phyloP scores from a whole-genome alignment of 495 filamentous ascomycete genomes.

The Aspergillus baeticus region DNA sequence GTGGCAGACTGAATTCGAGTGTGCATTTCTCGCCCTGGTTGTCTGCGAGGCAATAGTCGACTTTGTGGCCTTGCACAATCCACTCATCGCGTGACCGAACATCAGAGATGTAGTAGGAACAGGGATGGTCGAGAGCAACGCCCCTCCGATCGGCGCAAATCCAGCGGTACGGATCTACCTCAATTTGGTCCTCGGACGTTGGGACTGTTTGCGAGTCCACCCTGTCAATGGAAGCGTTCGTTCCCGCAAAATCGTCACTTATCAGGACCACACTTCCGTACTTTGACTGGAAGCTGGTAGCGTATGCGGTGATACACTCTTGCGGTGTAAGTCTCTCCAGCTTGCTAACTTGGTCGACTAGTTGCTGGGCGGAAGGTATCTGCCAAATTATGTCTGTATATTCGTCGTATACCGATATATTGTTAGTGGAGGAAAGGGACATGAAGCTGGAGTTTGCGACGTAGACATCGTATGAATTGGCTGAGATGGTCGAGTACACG shows the following conservation, averaged over 20 bases:
- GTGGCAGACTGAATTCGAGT: slow-evolving; percentile 11
- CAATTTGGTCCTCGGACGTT: background rate
- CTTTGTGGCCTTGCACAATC: background rate
- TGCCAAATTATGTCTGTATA: background rate
- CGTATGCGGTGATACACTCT: background rate
- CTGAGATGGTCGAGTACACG: background rate
- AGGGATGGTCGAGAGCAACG: background rate
- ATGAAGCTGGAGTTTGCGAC: background rate
- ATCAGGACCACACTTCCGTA: background rate
- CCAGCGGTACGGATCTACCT: background rate
- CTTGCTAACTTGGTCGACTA: background rate
- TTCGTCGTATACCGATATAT: background rate
- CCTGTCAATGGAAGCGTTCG: background rate
- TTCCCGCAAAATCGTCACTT: background rate
- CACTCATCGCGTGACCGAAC: background rate
- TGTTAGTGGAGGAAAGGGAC: background rate
- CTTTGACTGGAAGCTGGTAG: background rate
- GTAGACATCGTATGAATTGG: slow-evolving; percentile 5
- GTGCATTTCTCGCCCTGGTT: slow-evolving; percentile 7
- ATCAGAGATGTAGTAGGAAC: background rate
- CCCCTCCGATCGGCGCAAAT: background rate
- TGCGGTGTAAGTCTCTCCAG: background rate
- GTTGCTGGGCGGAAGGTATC: background rate
- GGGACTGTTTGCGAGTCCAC: background rate
- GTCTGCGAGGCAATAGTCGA: slow-evolving; percentile 2